Evolutionary conservation across 352 stramenopile species (phyloP), one percentile per base, ranked within the genome.

Genomic region (Phytophthora vignae): DNA sequence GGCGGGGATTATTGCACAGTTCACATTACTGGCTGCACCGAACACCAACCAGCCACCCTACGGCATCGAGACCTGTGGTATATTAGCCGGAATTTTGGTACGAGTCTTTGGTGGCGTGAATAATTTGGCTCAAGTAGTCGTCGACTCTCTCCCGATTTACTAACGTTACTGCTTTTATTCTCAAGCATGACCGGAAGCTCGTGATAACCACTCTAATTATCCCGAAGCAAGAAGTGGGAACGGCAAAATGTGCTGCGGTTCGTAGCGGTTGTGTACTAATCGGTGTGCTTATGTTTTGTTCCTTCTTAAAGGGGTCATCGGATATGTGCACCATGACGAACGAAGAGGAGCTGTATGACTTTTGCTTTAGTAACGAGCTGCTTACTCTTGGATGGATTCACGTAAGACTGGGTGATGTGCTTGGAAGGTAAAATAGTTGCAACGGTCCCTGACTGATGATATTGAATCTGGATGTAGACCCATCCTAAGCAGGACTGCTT

Each of bases 371-470:
- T 55, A 84, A 95, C 53, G 90, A 96, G 33, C 71, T 97, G 42
- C 80, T 97, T n/a, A 96, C 85, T 15, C 83, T 97, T n/a, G 92
- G 92, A 15, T 97, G 92, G 92, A 97, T 98, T 69, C 92, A 97
- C 76, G 88, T 94, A 77, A 64, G 79, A n/a, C 42, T 70, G 2
- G 50, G 11, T 67, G 25, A n/a, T 44, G 15, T 31, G 8, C 53
- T 31, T 60, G 3, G 4, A 9, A 27, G 57, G 22, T 8, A n/a
- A 29, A 55, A 52, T 49, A 15, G 17, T 59, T 44, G 19, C n/a
- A 25, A 17, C 17, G 19, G 15, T 50, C 12, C 29, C 9, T 36
- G 61, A n/a, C 31, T 72, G 3, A 46, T 29, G 3, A 3, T 67
- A 17, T 62, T 46, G 40, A 50, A 21, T 31, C 49, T 54, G 14